A percentile compares a stretch with the other conserved stretches of the same genome.
phyloP scores from a whole-genome alignment of 2,329 filamentous ascomycete species.

The Fusarium pseudocircinatum region DNA sequence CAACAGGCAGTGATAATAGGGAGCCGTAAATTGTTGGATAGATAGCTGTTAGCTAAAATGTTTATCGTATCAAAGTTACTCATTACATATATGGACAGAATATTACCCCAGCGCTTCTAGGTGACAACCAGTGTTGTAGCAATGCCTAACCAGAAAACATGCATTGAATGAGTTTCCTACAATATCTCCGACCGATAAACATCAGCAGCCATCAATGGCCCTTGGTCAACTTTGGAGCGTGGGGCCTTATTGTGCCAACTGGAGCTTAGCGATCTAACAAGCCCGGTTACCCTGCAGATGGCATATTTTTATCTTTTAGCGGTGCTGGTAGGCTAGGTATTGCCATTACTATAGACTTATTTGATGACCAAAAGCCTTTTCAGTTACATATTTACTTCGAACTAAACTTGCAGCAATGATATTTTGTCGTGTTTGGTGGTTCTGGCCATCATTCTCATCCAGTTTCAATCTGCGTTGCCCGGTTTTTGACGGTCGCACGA shows the following conservation, averaged over 20 bases:
- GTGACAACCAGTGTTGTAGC: accelerated
- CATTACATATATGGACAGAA: accelerated
- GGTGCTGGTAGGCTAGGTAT: too few species aligned
- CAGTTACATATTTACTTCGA: accelerated
- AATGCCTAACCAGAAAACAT: too few species aligned
- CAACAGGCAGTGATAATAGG: accelerated
- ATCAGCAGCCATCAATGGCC: too few species aligned
- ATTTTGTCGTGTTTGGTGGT: too few species aligned
- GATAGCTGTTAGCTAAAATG: accelerated
- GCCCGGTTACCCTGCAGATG: background rate
- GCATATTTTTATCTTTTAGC: too few species aligned
- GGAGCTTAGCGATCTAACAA: accelerated
- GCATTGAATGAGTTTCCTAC: accelerated
- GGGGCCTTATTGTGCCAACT: too few species aligned
- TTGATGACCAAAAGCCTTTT: too few species aligned
- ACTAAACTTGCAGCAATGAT: too few species aligned
- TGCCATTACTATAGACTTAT: background rate
- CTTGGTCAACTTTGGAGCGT: too few species aligned
- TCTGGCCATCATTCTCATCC: accelerated
- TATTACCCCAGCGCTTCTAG: accelerated
- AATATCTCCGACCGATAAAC: background rate
- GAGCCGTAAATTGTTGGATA: accelerated
- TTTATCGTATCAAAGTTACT: background rate
- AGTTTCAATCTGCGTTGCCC: accelerated
- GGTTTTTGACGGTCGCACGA: accelerated